Percentiles rank a stretch among this genome's conserved stretches.
These are phyloP conservation scores for Eragrostis nindensis DNA, from an alignment of 176 grass and related monocot species.

Conservation along the genomic window DNA sequence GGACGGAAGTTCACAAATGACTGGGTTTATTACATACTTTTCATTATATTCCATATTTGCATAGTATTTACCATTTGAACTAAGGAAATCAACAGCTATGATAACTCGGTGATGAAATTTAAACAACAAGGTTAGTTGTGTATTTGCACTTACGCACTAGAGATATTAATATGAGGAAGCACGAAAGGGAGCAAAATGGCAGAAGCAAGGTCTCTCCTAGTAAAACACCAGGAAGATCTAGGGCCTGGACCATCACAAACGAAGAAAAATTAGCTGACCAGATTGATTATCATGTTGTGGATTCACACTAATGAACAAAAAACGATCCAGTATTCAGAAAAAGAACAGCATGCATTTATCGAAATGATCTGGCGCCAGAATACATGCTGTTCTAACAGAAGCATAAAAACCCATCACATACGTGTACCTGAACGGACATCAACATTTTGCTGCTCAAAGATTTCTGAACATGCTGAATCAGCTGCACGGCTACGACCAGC, in stretches of 20 bases:
- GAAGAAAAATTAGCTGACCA: conserved; percentile 24
- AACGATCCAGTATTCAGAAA: background rate
- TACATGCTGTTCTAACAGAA: conserved; percentile 5
- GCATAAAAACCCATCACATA: background rate
- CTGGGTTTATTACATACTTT: background rate
- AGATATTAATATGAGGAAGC: conserved; percentile 55
- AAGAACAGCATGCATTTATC: background rate
- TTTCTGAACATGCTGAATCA: conserved; percentile 30
- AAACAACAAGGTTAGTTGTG: conserved; percentile 17
- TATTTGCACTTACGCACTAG: conserved; percentile 65
- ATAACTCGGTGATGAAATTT: conserved; percentile 18
- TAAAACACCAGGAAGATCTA: conserved; percentile 43
- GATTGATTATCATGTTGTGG: background rate
- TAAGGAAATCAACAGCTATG: background rate
- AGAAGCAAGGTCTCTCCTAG: conserved; percentile 70
- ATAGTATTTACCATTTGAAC: background rate
- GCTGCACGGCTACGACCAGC: conserved; percentile 36
- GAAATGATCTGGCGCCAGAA: conserved; percentile 1
- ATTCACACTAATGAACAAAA: conserved; percentile 15
- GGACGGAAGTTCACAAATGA: too few relatives aligned
- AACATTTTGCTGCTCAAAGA: conserved; percentile 31
- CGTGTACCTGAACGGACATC: conserved; percentile 14
- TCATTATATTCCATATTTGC: background rate
- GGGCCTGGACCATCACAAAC: conserved; percentile 22
- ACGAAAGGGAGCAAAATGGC: conserved; percentile 58